Conservation (phyloP, 2,329 filamentous ascomycete genomes). For the Bipolaris sorokiniana region DNA sequence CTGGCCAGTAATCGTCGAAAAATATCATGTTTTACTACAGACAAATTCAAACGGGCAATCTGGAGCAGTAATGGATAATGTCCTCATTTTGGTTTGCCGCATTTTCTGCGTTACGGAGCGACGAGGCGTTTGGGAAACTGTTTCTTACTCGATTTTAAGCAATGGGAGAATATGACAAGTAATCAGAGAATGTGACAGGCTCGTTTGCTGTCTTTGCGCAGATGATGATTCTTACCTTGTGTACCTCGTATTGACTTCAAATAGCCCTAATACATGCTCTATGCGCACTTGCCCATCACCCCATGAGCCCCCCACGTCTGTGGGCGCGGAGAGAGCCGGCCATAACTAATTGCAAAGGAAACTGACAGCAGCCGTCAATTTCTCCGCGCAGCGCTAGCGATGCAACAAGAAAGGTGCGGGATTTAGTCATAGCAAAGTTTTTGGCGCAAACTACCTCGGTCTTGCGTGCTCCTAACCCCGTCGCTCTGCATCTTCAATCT, state of each 20-base stretch:
- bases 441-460: slow-evolving; percentile 22
- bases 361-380: slow-evolving; percentile 31
- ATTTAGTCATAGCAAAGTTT: slow-evolving; percentile 30
- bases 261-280: neutral
- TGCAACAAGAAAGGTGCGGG: slow-evolving; percentile 31
- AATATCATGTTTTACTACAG: neutral
- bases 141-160: slow-evolving; percentile 8
- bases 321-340: slow-evolving; percentile 6
- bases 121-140: slow-evolving; percentile 24
- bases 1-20: neutral
- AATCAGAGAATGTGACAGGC: neutral
- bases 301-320: slow-evolving; percentile 5
- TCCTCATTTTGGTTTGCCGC: slow-evolving; percentile 9
- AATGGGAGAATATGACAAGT: neutral
- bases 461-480: slow-evolving; percentile 27
- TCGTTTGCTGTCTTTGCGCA: neutral
- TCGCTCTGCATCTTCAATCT: slow-evolving; percentile 9
- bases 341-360: slow-evolving; percentile 19
- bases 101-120: slow-evolving; percentile 33
- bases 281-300: slow-evolving; percentile 1
- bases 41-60: neutral
- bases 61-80: neutral
- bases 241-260: neutral
- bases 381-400: slow-evolving; percentile 30
- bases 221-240: neutral